Evolutionary conservation across 306 rosid genomes (phyloP), one percentile per base, ranked within the genome.

Genomic region (Trifolium subterraneum): DNA sequence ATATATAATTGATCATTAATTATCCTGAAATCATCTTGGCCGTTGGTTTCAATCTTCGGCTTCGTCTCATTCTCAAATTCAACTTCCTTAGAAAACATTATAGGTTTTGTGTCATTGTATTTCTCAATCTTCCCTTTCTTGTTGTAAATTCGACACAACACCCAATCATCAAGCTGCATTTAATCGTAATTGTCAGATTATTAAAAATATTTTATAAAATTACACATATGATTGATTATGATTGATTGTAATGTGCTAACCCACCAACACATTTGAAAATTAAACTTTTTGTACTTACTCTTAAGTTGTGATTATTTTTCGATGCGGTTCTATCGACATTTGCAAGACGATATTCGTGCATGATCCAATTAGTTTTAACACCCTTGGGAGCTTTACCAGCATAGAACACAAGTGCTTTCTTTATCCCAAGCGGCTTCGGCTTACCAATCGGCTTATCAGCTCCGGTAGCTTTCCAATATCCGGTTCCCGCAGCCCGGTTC

Each of bases 291-390:
- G 5, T 35, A 60, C 51, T 4, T 88, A 94, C 97, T 88, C 97
- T 90, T 18, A 77, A 77, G 75, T 86, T 86, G 25, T 61, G 72
- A 25, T 77, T 87, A 36, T 89, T 91, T 75, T 90, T 92, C 77
- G 78, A n/a, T 1, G 97, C 96, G 0, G 99, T 88, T 65, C 99
- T 56, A 10, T 94, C 99, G 2, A 94, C 99, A 19, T 94, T 94
- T 13, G 99, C 97, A 4, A 94, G 91, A 23, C 99, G 96, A 75
- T 94, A 94, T 66, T 94, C 99, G 7, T 94, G 99, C 99, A 94
- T 94, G 72, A 94, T 94, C 99, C 99, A 94, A 35, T 94, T 94
- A 38, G 99, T 94, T 38, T 94, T 94, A 18, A 92, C 48, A 2
- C 99, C 99, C 29, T 36, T 83, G 0, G 99, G 99, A 8, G 99